Evolutionary conservation across 257 asterid species (phyloP).

Genomic region (Solanum virginianum): DNA sequence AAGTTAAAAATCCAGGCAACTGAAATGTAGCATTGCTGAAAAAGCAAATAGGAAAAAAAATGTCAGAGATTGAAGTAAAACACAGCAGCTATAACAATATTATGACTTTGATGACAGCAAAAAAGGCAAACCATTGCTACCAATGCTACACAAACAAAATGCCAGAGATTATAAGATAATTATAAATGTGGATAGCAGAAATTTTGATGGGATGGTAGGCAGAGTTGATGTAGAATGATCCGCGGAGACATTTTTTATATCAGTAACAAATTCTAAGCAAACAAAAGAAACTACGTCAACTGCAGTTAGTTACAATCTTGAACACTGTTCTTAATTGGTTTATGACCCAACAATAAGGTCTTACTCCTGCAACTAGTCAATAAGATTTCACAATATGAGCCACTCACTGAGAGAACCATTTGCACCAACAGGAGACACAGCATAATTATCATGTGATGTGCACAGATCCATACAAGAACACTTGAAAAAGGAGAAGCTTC

Average conservation of each 20-base stretch:
- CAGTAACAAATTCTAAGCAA: background rate
- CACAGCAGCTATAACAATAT: background rate
- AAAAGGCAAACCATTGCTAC: background rate
- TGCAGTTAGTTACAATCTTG: background rate
- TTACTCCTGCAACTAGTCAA: background rate
- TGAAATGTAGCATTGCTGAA: constrained; percentile 40
- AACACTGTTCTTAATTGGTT: background rate
- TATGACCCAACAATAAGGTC: background rate
- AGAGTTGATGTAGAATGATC: background rate
- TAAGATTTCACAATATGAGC: background rate
- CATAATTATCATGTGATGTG: background rate
- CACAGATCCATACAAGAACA: background rate
- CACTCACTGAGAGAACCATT: background rate
- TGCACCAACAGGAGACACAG: background rate
- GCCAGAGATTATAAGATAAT: background rate
- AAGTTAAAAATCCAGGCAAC: constrained; percentile 28
- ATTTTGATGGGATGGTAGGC: background rate
- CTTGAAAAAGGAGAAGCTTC: background rate
- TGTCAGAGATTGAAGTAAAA: background rate
- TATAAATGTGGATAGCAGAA: background rate
- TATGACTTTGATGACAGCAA: background rate
- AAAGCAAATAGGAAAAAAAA: background rate
- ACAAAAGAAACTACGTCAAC: background rate
- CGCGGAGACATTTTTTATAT: background rate
- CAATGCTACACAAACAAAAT: background rate